These are phyloP conservation scores for Beta lomatogona DNA, from an alignment of 179 eudicot species.

Conservation along the genomic window DNA sequence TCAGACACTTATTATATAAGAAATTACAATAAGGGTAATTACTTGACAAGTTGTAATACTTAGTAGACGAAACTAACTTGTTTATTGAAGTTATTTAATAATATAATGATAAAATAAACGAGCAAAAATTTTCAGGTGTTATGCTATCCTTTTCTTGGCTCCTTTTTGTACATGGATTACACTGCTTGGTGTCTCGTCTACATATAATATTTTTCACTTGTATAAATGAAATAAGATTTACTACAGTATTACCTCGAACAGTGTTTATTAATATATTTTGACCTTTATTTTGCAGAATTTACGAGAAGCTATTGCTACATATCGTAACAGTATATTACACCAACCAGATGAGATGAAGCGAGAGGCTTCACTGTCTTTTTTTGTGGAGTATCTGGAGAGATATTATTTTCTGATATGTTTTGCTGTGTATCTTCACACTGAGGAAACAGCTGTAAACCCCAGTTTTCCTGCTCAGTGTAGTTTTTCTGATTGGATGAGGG, in stretches of 20 bases:
- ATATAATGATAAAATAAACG: too few species aligned
- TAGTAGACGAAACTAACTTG: too few species aligned
- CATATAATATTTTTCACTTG: not conserved
- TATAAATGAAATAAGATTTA: not conserved
- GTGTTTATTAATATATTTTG: not conserved
- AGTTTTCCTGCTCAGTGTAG: conserved; percentile 53
- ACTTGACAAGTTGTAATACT: too few species aligned
- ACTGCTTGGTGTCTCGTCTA: not conserved
- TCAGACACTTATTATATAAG: too few species aligned
- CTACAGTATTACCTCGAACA: too few species aligned
- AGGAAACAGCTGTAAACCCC: conserved; percentile 55
- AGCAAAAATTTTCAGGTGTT: too few species aligned
- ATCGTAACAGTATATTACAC: conserved; percentile 82
- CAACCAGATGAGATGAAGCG: conserved; percentile 97
- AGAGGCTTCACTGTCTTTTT: conserved; percentile 89
- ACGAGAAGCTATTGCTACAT: conserved; percentile 93
- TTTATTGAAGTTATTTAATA: too few species aligned
- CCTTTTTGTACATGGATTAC: not conserved
- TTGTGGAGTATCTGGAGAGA: conserved; percentile 95
- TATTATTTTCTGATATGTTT: conserved; percentile 94
- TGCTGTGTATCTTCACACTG: conserved; percentile 87
- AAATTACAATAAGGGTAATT: too few species aligned
- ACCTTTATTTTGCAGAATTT: conserved; percentile 66
- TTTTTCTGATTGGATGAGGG: conserved; percentile 96
- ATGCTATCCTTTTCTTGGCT: not conserved